Conservation (phyloP, 83 land plant species). For the Picea abies region DNA sequence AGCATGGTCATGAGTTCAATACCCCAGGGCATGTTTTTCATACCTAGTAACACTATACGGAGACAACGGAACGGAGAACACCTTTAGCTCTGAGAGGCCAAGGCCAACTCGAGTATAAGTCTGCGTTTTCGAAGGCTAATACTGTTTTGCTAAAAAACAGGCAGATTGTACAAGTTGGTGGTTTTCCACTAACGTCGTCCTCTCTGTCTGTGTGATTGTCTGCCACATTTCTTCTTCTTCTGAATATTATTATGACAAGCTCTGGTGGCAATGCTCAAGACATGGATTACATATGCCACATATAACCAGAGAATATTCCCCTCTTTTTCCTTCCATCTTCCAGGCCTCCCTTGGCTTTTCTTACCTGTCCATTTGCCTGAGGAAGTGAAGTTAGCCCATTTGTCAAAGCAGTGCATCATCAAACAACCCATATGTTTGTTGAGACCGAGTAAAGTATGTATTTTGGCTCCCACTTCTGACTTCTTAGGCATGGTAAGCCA, state of each 20-base stretch:
- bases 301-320: slow-evolving; percentile 11
- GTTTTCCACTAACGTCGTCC: neutral
- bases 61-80: too few species aligned
- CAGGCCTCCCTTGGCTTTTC: neutral
- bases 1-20: too few species aligned
- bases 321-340: neutral
- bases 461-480: neutral
- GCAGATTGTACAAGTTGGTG: too few species aligned
- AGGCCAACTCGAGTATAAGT: too few species aligned
- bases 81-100: too few species aligned
- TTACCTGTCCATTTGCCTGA: neutral
- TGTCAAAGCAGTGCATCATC: neutral
- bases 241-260: neutral
- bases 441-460: neutral
- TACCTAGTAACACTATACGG: too few species aligned
- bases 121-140: too few species aligned
- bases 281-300: slow-evolving; percentile 8
- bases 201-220: neutral
- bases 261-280: neutral
- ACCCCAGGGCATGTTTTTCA: too few species aligned
- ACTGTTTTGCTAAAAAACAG: too few species aligned
- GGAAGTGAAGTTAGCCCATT: neutral
- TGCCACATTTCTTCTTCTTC: slow-evolving; percentile 7
- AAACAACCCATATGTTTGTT: neutral
- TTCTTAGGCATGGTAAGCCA: neutral